phyloP scores from a whole-genome alignment of 2,329 filamentous ascomycete species.

The Achaetomium macrosporum region DNA sequence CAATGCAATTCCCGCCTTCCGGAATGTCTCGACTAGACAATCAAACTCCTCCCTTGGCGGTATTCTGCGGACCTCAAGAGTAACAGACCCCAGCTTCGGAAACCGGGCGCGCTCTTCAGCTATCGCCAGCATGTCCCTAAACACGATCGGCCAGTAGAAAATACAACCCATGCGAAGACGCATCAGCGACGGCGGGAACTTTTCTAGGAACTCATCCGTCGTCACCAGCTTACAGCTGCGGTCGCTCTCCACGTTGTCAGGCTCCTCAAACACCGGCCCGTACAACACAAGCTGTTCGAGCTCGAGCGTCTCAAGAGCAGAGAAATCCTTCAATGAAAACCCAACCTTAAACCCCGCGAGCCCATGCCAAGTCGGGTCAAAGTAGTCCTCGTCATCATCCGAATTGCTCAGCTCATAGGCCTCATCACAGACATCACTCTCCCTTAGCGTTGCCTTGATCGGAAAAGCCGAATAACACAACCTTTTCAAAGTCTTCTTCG shows the following conservation, averaged over 20 bases:
- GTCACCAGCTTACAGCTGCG: neutral
- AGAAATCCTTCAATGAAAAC: neutral
- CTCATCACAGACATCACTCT: neutral
- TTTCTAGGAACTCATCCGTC: neutral
- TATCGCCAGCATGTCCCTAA: neutral
- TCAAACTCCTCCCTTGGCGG: conserved; percentile 1
- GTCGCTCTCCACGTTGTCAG: neutral
- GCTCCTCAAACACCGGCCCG: conserved; percentile 1
- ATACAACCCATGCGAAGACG: conserved; percentile 3
- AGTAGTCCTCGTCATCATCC: neutral
- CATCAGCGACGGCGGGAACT: conserved; percentile 1
- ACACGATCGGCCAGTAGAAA: conserved; percentile 3
- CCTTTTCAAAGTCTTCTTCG: conserved; percentile 1
- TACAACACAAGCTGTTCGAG: conserved; percentile 1
- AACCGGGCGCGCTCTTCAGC: neutral
- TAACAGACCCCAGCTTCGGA: neutral
- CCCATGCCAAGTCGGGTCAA: neutral
- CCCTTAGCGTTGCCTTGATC: neutral
- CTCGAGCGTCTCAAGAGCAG: conserved; percentile 1
- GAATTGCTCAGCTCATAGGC: no score
- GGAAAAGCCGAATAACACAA: conserved; percentile 1
- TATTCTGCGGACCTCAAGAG: neutral
- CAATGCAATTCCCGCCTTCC: neutral
- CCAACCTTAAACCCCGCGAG: neutral
- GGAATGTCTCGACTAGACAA: conserved; percentile 1